Base-by-base conservation (phyloP, 768 basidiomycete species). In the Lactifluus subvellereus region DNA sequence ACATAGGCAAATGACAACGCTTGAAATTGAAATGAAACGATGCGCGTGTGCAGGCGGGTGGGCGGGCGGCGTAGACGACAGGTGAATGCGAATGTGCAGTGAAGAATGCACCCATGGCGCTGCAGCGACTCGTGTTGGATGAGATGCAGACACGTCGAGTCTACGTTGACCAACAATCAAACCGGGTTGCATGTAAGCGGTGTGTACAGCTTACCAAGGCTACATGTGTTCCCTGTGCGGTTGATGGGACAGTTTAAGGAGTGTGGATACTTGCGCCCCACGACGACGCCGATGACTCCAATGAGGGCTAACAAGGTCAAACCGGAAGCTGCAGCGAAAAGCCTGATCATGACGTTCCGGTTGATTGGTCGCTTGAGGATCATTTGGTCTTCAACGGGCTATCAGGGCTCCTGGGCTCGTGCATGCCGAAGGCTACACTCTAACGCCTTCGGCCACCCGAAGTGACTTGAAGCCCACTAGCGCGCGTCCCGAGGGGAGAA, bases 91-190 rank as follows among this genome's bases (percentile, higher is more conserved):
- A n/a, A n/a, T n/a, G n/a, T n/a, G n/a, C n/a, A n/a, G n/a, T n/a
- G n/a, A n/a, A n/a, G n/a, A n/a, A n/a, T n/a, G n/a, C n/a, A n/a
- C n/a, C n/a, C n/a, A n/a, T n/a, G n/a, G n/a, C n/a, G 50, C 80
- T 77, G 66, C 84, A 85, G 63, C 72, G 76, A 18, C 74, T 73
- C 3, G 72, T 52, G 20, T 66, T 59, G n/a, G 73, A 71, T 2
- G 82, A 79, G 13, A 82, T 80, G 66, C 86, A 87, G 42, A 69
- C 86, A 88, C 0, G 84, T 83, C 1, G 84, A 77, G 74, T 86
- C 85, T 87, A 64, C 49, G 43, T n/a, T 30, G 8, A 16, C 60
- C 30, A 49, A 35, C 66, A 11, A 68, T 66, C 30, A 37, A 18
- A 42, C 54, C 40, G 32, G 20, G 16, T 22, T 37, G 48, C 38